phyloP scores from a whole-genome alignment of 1,284 basidiomycete genomes.

The Ceratobasidium sp. region DNA sequence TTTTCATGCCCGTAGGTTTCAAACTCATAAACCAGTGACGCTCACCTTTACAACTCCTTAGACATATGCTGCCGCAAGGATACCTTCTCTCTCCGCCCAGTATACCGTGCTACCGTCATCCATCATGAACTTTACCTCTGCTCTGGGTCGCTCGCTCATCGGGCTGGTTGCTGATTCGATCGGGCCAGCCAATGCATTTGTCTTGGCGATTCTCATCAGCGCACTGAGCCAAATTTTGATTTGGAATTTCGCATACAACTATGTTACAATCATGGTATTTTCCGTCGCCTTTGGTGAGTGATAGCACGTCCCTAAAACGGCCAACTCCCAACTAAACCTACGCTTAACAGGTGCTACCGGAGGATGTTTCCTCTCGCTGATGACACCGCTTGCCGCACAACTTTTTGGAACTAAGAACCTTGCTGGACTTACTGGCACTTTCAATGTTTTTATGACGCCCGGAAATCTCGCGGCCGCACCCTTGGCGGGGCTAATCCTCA shows the following conservation, averaged over 20 bases:
- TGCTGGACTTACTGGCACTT: slow-evolving; percentile 44
- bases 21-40: slow-evolving; percentile 24
- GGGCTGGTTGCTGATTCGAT: slow-evolving; percentile 44
- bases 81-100: slow-evolving; percentile 38
- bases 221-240: slow-evolving; percentile 43
- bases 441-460: slow-evolving; percentile 41
- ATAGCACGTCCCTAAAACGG: slow-evolving; percentile 37
- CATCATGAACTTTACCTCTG: slow-evolving; percentile 44
- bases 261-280: slow-evolving; percentile 43
- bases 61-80: slow-evolving; percentile 41
- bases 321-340: background rate
- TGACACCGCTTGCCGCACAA: slow-evolving; percentile 43
- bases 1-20: slow-evolving; percentile 37
- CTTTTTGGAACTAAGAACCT: slow-evolving; percentile 44
- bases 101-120: slow-evolving; percentile 42
- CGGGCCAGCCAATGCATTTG: slow-evolving; percentile 44
- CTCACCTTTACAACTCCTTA: slow-evolving; percentile 38
- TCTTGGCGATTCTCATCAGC: slow-evolving; percentile 42
- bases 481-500: slow-evolving; percentile 42
- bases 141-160: slow-evolving; percentile 42
- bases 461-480: slow-evolving; percentile 42
- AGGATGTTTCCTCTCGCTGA: slow-evolving; percentile 39
- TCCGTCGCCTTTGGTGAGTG: slow-evolving; percentile 42
- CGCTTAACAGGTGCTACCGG: slow-evolving; percentile 8
- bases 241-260: slow-evolving; percentile 45